Evolutionary conservation across 805 yeast species (phyloP).

Genomic region (Priceomyces haplophilus): DNA sequence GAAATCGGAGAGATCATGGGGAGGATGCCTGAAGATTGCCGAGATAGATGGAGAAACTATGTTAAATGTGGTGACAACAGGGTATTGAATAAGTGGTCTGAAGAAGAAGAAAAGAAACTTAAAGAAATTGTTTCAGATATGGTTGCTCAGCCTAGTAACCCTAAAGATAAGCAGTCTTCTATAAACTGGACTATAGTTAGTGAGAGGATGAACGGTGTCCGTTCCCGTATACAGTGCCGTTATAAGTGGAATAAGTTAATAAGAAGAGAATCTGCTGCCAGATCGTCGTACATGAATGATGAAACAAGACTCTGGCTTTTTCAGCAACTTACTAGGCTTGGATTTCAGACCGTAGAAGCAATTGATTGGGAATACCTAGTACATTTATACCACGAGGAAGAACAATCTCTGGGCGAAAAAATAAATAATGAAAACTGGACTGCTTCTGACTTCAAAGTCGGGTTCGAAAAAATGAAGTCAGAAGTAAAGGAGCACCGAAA

Average conservation of each 20-base stretch:
- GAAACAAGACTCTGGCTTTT: slow-evolving; percentile 39
- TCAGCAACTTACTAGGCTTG: slow-evolving; percentile 24
- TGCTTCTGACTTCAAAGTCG: slow-evolving; percentile 57
- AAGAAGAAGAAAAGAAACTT: slow-evolving; percentile 64
- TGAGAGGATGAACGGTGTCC: slow-evolving; percentile 82
- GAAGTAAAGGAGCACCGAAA: slow-evolving; percentile 42
- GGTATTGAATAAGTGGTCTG: slow-evolving; percentile 75
- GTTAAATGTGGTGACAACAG: slow-evolving; percentile 85
- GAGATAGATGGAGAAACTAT: slow-evolving; percentile 95
- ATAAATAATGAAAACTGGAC: slow-evolving; percentile 40
- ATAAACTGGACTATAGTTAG: slow-evolving; percentile 92
- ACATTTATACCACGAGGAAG: slow-evolving; percentile 27
- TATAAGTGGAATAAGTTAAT: slow-evolving; percentile 89
- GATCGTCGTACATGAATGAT: slow-evolving; percentile 30
- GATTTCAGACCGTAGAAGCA: slow-evolving; percentile 22
- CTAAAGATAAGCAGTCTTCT: slow-evolving; percentile 27
- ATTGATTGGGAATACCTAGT: slow-evolving; percentile 37
- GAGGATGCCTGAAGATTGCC: slow-evolving; percentile 96
- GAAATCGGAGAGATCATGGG: slow-evolving; percentile 74
- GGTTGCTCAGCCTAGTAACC: slow-evolving; percentile 8
- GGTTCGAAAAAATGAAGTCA: slow-evolving; percentile 58
- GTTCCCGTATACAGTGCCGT: slow-evolving; percentile 92
- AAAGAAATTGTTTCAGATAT: slow-evolving; percentile 28
- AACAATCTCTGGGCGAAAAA: slow-evolving; percentile 9
- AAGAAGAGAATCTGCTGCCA: slow-evolving; percentile 48